These are phyloP conservation scores for Wickerhamomyces sp. DNA, from an alignment of 1,139 yeast genomes.

Conservation along the genomic window DNA sequence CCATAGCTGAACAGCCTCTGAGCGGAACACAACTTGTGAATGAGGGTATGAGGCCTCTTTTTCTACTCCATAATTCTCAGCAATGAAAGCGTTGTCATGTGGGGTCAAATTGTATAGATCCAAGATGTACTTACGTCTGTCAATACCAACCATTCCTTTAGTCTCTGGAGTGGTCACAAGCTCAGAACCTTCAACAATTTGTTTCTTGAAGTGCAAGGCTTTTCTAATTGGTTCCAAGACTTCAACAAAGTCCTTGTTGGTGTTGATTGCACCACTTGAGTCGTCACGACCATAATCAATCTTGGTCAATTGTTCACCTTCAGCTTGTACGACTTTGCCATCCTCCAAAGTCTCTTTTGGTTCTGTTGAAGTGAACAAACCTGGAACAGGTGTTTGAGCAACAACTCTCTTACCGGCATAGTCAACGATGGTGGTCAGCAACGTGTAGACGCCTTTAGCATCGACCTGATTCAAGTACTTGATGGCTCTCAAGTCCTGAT, in stretches of 20 bases:
- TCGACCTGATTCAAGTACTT: slow-evolving; percentile 66
- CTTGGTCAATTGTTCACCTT: slow-evolving; percentile 32
- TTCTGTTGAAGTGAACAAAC: slow-evolving; percentile 54
- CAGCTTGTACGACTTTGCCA: slow-evolving; percentile 23
- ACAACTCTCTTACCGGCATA: slow-evolving; percentile 83
- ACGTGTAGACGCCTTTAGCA: slow-evolving; percentile 56
- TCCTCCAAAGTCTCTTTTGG: slow-evolving; percentile 28
- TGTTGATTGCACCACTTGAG: slow-evolving; percentile 38
- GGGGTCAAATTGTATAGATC: slow-evolving; percentile 86
- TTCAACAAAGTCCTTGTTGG: slow-evolving; percentile 45
- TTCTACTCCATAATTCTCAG: slow-evolving; percentile 39
- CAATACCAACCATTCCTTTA: slow-evolving; percentile 84
- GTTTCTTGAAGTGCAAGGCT: slow-evolving; percentile 73
- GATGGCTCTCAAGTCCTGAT: slow-evolving; percentile 74
- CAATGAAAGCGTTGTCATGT: slow-evolving; percentile 72
- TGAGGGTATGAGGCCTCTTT: slow-evolving; percentile 63
- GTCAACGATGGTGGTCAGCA: slow-evolving; percentile 82
- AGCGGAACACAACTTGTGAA: slow-evolving; percentile 69
- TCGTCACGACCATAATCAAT: slow-evolving; percentile 79
- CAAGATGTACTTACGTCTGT: slow-evolving; percentile 76
- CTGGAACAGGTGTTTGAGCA: slow-evolving; percentile 98
- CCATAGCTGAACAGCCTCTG: slow-evolving; percentile 90
- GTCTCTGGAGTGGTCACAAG: slow-evolving; percentile 71
- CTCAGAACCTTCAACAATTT: slow-evolving; percentile 46
- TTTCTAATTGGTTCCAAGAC: slow-evolving; percentile 63